Evolutionary conservation across 208 protist species (phyloP).

Genomic region (Tritrichomonas foetus): DNA sequence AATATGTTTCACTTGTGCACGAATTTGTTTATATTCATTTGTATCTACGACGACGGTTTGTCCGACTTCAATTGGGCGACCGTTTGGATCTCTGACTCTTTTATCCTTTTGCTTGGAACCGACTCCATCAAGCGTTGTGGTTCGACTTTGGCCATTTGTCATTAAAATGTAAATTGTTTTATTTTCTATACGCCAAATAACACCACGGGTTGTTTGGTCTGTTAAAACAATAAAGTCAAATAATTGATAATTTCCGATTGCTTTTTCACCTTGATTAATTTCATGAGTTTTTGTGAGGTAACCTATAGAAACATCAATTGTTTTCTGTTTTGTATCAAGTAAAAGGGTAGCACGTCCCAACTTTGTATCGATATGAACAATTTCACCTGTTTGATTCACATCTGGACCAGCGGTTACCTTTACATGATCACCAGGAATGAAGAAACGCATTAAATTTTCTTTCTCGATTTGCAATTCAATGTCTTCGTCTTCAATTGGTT

Average conservation of each 20-base stretch:
- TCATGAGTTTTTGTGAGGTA: neutral
- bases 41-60: neutral
- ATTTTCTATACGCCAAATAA: conserved; percentile 33
- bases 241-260: neutral
- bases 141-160: neutral
- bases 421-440: neutral
- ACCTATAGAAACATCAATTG: neutral
- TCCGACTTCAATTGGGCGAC: neutral
- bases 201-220: neutral
- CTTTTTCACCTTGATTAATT: too few species aligned
- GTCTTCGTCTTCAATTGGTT: neutral
- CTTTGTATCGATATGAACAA: neutral
- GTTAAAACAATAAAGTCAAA: neutral
- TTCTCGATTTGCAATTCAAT: neutral
- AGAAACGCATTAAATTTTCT: neutral
- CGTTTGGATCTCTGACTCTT: neutral
- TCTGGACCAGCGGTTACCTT: neutral
- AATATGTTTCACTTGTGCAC: neutral
- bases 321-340: neutral
- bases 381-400: neutral
- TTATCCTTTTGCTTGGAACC: neutral
- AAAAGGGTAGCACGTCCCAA: neutral
- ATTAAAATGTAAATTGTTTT: neutral
- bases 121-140: neutral
- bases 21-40: neutral